Percentiles rank a stretch among this genome's conserved stretches.
These are phyloP conservation scores for Sicyos baderoa DNA, from an alignment of 306 rosid species.

Conservation along the genomic window DNA sequence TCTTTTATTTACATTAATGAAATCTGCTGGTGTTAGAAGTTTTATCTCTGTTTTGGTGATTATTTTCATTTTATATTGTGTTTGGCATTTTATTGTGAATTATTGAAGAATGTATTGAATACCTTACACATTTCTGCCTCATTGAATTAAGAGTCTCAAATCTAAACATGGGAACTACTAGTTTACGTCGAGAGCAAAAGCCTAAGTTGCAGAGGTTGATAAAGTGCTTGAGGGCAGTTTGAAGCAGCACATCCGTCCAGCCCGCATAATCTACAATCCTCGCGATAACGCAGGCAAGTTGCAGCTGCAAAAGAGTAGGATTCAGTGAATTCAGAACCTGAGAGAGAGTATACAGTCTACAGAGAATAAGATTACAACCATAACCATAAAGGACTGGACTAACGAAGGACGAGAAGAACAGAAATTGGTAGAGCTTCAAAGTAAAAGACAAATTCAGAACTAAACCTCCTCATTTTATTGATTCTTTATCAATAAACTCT, in stretches of 20 bases:
- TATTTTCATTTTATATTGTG: too few species aligned
- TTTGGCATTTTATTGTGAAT: too few species aligned
- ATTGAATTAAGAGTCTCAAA: background rate
- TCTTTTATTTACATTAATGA: too few species aligned
- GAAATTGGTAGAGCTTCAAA: too few species aligned
- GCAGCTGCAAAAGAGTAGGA: background rate
- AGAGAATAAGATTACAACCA: background rate
- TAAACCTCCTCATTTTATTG: too few species aligned
- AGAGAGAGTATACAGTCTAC: background rate
- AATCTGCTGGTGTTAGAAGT: too few species aligned
- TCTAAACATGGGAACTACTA: background rate
- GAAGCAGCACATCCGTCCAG: background rate
- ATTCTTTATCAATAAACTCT: too few species aligned
- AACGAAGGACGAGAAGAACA: background rate
- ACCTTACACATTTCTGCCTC: slow-evolving; percentile 20
- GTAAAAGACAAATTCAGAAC: too few species aligned
- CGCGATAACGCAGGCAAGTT: background rate
- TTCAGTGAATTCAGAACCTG: background rate
- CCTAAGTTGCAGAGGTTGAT: background rate
- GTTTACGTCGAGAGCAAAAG: background rate
- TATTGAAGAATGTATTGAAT: too few species aligned
- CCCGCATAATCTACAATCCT: background rate
- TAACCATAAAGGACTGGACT: background rate
- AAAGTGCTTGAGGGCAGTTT: background rate
- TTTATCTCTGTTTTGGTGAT: too few species aligned